Evolutionary conservation across 306 rosid genomes (phyloP).

Genomic region (Lablab purpureus): DNA sequence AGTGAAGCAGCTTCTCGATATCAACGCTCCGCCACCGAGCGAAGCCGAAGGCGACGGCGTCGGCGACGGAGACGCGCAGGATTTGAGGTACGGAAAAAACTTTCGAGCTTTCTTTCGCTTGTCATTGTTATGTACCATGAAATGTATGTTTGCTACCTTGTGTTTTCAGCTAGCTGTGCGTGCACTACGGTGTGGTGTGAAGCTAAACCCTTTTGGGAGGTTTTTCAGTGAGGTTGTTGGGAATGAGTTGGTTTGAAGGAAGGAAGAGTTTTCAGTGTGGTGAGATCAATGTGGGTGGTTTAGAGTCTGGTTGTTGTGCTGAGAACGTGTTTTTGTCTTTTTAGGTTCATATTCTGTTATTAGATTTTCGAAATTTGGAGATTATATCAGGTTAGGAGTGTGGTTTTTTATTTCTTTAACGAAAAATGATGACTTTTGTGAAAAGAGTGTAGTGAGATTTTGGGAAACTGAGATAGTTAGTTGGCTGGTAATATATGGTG

Average conservation of each 20-base stretch:
- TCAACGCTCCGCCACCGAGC: slow-evolving; percentile 96
- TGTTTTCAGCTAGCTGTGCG: neutral
- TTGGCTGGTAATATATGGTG: neutral
- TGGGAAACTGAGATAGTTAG: slow-evolving; percentile 1
- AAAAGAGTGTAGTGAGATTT: neutral
- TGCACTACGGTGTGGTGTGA: neutral
- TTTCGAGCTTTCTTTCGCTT: slow-evolving; percentile 22
- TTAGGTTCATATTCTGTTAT: neutral
- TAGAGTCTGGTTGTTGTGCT: slow-evolving; percentile 22
- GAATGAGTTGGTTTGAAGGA: slow-evolving; percentile 22
- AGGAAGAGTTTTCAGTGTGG: slow-evolving; percentile 19
- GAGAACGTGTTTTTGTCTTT: neutral
- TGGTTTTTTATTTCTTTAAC: neutral
- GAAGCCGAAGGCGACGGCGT: slow-evolving; percentile 64
- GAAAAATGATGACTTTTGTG: neutral
- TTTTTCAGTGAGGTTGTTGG: slow-evolving; percentile 23
- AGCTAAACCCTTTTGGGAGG: neutral
- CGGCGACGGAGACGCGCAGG: slow-evolving; percentile 44
- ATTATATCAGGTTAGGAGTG: neutral
- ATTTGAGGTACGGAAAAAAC: slow-evolving; percentile 62
- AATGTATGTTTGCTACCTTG: neutral
- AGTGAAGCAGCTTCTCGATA: slow-evolving; percentile 82
- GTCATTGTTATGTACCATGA: neutral
- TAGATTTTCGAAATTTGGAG: neutral
- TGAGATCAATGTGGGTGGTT: slow-evolving; percentile 26